Conservation (phyloP, 768 basidiomycete genomes). For the Tricholoma flavovirens region DNA sequence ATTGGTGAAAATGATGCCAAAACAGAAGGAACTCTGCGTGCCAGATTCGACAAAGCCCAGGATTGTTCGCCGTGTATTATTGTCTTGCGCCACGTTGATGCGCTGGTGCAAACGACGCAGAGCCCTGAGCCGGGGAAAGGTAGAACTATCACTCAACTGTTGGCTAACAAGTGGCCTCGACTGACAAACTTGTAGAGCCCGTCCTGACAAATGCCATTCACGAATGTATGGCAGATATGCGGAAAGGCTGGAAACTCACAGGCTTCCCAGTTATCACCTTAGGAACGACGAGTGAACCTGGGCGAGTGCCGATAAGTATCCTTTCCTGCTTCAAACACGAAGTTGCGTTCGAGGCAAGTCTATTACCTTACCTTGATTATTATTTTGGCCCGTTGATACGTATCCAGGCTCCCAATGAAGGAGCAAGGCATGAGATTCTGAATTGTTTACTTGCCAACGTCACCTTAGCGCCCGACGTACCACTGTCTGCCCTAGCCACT, state of each 20-base stretch:
- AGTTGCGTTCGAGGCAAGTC: slow-evolving; percentile 59
- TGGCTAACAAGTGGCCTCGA: background rate
- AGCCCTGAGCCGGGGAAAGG: slow-evolving; percentile 60
- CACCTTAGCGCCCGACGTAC: slow-evolving; percentile 69
- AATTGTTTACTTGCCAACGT: slow-evolving; percentile 33
- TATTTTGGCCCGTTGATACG: background rate
- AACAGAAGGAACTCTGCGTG: slow-evolving; percentile 67
- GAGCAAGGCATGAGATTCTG: slow-evolving; percentile 62
- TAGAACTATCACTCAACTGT: slow-evolving; percentile 17
- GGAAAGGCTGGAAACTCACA: slow-evolving; percentile 49
- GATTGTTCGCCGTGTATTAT: slow-evolving; percentile 82
- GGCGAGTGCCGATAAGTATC: slow-evolving; percentile 57
- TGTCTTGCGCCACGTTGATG: slow-evolving; percentile 75
- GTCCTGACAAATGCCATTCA: slow-evolving; percentile 50
- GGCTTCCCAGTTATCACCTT: slow-evolving; percentile 73
- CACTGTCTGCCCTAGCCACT: slow-evolving; percentile 61
- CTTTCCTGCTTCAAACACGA: slow-evolving; percentile 83
- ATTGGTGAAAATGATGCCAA: slow-evolving; percentile 72
- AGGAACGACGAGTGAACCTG: slow-evolving; percentile 65
- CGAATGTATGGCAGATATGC: slow-evolving; percentile 56
- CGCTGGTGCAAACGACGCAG: slow-evolving; percentile 66
- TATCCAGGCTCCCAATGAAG: slow-evolving; percentile 73
- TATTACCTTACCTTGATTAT: slow-evolving; percentile 5
- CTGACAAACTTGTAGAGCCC: slow-evolving; percentile 38
- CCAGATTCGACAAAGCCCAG: slow-evolving; percentile 71